Evolutionary conservation across 2,329 filamentous ascomycete species (phyloP).

Genomic region (Lecanosticta acicola): DNA sequence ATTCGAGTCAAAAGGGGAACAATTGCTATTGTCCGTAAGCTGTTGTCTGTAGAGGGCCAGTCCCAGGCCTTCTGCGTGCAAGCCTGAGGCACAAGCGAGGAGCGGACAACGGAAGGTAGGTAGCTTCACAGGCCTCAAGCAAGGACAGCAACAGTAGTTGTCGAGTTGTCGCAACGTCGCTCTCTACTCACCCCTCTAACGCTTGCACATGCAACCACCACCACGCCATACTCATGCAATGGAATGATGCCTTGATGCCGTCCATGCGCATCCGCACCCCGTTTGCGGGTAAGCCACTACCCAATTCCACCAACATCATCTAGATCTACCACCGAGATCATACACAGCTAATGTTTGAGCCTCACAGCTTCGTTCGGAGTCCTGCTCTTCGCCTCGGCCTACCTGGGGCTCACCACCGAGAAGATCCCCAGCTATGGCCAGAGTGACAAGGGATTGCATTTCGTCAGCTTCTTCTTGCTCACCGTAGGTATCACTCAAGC

Average conservation of each 20-base stretch:
- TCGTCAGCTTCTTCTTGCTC: constrained; percentile 81
- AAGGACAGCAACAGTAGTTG: background rate
- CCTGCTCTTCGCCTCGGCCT: constrained; percentile 66
- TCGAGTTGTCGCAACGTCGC: background rate
- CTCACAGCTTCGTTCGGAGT: constrained; percentile 44
- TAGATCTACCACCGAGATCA: background rate
- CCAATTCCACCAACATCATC: background rate
- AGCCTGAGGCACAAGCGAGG: background rate
- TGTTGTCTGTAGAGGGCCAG: too few species aligned
- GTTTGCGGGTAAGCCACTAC: constrained; percentile 66
- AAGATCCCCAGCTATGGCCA: constrained; percentile 58
- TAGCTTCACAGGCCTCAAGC: too few species aligned
- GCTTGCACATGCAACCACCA: background rate
- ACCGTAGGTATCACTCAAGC: constrained; percentile 49
- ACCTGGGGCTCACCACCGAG: constrained; percentile 66
- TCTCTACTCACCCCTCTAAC: background rate
- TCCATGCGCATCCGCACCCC: constrained; percentile 79
- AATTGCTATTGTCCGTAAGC: too few species aligned
- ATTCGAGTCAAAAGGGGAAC: too few species aligned
- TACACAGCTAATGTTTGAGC: constrained; percentile 8
- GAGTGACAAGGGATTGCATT: constrained; percentile 80
- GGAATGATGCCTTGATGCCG: constrained; percentile 28
- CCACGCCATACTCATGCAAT: background rate
- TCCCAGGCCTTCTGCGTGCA: background rate
- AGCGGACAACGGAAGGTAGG: too few species aligned